phyloP scores from a whole-genome alignment of 208 protist species.

The Naegleria lovaniensis region DNA sequence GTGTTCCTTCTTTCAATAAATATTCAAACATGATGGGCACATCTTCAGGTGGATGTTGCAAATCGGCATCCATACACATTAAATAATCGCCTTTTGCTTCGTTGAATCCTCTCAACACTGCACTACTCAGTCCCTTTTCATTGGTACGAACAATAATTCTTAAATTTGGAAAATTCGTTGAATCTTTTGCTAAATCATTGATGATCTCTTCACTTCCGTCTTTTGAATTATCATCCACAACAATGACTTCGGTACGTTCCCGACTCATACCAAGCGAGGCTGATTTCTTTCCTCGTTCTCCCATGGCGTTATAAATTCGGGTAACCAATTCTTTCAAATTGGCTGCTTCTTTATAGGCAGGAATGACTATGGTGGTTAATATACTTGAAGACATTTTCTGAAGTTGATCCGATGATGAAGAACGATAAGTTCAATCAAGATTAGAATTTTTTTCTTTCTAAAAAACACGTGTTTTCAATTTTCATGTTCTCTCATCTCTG shows the following conservation, averaged over 20 bases:
- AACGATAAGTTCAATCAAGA: background rate
- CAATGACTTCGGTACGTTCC: background rate
- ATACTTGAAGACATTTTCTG: background rate
- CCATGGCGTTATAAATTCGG: background rate
- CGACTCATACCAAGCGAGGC: background rate
- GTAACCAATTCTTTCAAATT: slow-evolving; percentile 5
- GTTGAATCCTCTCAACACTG: slow-evolving; percentile 23
- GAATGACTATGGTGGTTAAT: background rate
- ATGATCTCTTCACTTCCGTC: slow-evolving; percentile 11
- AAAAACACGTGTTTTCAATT: too few relatives aligned
- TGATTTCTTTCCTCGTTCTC: background rate
- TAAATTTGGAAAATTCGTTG: background rate
- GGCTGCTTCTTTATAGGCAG: background rate
- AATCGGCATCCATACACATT: slow-evolving; percentile 25
- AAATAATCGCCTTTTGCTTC: background rate
- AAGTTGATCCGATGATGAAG: background rate
- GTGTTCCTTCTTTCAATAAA: slow-evolving; percentile 40
- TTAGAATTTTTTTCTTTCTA: background rate
- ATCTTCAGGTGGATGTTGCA: slow-evolving; percentile 65
- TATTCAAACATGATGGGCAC: slow-evolving; percentile 62
- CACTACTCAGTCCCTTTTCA: background rate
- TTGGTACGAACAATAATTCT: slow-evolving; percentile 15
- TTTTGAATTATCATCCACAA: slow-evolving; percentile 25
- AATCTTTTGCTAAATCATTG: background rate
- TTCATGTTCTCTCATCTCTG: too few relatives aligned